A percentile compares a stretch with the other conserved stretches of the same genome.
Evolutionary conservation across 805 yeast species (phyloP).

Genomic region (Saturnispora diversa): DNA sequence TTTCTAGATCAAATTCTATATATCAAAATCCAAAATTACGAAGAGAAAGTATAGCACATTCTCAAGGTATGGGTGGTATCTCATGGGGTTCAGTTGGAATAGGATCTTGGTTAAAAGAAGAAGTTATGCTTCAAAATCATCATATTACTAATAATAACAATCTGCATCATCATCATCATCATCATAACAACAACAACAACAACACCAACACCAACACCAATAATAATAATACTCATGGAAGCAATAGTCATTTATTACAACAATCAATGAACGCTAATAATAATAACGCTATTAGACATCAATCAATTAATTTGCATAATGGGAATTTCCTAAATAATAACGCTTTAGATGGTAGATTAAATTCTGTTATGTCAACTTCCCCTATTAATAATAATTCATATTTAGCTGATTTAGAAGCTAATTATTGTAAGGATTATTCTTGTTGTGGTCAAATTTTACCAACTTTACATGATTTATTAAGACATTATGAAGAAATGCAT

Average conservation of each 20-base stretch:
- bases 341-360: slow-evolving; percentile 24
- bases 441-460: slow-evolving; percentile 94
- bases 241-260: background rate
- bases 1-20: slow-evolving; percentile 31
- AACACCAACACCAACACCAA: slow-evolving; percentile 15
- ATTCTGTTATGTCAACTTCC: slow-evolving; percentile 36
- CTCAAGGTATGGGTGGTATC: slow-evolving; percentile 97
- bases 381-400: slow-evolving; percentile 69
- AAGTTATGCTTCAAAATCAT: slow-evolving; percentile 50
- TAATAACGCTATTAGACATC: slow-evolving; percentile 11
- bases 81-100: slow-evolving; percentile 95
- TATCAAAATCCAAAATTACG: slow-evolving; percentile 49
- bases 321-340: slow-evolving; percentile 16
- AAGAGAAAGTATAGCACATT: slow-evolving; percentile 88
- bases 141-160: background rate
- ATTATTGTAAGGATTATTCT: slow-evolving; percentile 91
- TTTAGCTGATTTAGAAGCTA: slow-evolving; percentile 87
- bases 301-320: slow-evolving; percentile 14
- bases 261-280: background rate
- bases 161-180: slow-evolving; percentile 1
- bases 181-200: slow-evolving; percentile 13
- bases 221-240: slow-evolving; percentile 7
- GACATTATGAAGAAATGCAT: slow-evolving; percentile 96
- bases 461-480: slow-evolving; percentile 82
- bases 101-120: slow-evolving; percentile 94